Percentiles rank a stretch among this genome's conserved stretches.
phyloP scores from a whole-genome alignment of 805 yeast genomes.

The Kluyveromyces starmeri region DNA sequence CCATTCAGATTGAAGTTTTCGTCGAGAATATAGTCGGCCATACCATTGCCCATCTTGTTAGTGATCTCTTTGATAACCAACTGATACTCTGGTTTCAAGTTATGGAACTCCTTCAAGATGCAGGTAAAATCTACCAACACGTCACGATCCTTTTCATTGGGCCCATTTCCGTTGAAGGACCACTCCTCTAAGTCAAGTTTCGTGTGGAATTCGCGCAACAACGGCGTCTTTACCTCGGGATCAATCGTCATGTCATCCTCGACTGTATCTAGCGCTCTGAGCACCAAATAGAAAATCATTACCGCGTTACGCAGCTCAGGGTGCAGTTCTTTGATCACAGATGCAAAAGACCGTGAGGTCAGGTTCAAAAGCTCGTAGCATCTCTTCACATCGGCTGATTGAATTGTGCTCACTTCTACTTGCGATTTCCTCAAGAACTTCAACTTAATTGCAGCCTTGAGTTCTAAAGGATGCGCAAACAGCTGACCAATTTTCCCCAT shows the following conservation, averaged over 20 bases:
- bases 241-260: slow-evolving; percentile 93
- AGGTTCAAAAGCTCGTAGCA: slow-evolving; percentile 59
- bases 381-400: slow-evolving; percentile 39
- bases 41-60: slow-evolving; percentile 87
- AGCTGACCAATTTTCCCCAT: slow-evolving; percentile 60
- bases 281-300: slow-evolving; percentile 73
- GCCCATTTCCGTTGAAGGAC: slow-evolving; percentile 70
- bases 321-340: slow-evolving; percentile 83
- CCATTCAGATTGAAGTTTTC: slow-evolving; percentile 76
- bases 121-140: slow-evolving; percentile 74
- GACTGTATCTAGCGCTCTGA: slow-evolving; percentile 89
- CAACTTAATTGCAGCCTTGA: slow-evolving; percentile 58
- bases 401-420: slow-evolving; percentile 36
- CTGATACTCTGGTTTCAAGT: slow-evolving; percentile 66
- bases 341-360: slow-evolving; percentile 90
- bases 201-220: slow-evolving; percentile 58
- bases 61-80: slow-evolving; percentile 72
- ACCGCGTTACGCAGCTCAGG: slow-evolving; percentile 80
- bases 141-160: slow-evolving; percentile 69
- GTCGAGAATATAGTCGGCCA: slow-evolving; percentile 85
- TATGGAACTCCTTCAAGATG: slow-evolving; percentile 62
- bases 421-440: slow-evolving; percentile 44
- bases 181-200: slow-evolving; percentile 61
- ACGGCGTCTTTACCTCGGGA: slow-evolving; percentile 60
- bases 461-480: slow-evolving; percentile 60